A percentile compares a stretch with the other conserved stretches of the same genome.
Conservation (phyloP, 805 yeast species). For the Komagataella kurtzmanii region DNA sequence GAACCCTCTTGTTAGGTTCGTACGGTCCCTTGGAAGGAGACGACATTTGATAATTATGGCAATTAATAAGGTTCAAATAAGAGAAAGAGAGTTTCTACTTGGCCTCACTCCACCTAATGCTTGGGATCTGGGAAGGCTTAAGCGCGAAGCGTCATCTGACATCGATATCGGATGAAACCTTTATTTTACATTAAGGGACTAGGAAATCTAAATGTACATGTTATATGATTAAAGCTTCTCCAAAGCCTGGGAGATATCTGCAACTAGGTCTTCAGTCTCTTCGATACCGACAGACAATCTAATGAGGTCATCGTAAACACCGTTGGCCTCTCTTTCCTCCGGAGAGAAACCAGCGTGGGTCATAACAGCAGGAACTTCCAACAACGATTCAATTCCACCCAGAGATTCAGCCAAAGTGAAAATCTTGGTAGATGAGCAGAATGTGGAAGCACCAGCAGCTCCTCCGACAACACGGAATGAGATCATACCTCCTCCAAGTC, state of each 20-base stretch:
- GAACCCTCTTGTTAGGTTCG: neutral
- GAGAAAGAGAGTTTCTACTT: neutral
- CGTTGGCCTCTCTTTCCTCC: conserved; percentile 63
- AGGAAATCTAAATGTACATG: neutral
- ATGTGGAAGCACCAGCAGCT: conserved; percentile 58
- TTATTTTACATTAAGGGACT: neutral
- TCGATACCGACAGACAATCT: conserved; percentile 84
- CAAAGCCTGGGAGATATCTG: conserved; percentile 61
- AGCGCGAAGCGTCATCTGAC: neutral
- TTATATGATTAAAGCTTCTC: neutral
- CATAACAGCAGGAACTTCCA: conserved; percentile 86
- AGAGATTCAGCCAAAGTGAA: conserved; percentile 84
- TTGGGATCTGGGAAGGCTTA: neutral
- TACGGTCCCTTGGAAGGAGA: neutral
- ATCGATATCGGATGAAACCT: neutral
- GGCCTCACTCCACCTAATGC: neutral
- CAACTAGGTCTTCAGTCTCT: conserved; percentile 63
- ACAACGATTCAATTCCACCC: conserved; percentile 79
- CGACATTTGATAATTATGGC: neutral
- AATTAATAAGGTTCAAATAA: neutral
- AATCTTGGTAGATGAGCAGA: conserved; percentile 60
- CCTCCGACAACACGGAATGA: conserved; percentile 81
- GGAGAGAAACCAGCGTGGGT: conserved; percentile 85
- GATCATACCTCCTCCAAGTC: conserved; percentile 86
- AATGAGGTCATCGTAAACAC: conserved; percentile 71